Evolutionary conservation across 371 early-diverging fungal species (phyloP), one percentile per base, ranked within the genome.

Genomic region (Rhizopus sp.): DNA sequence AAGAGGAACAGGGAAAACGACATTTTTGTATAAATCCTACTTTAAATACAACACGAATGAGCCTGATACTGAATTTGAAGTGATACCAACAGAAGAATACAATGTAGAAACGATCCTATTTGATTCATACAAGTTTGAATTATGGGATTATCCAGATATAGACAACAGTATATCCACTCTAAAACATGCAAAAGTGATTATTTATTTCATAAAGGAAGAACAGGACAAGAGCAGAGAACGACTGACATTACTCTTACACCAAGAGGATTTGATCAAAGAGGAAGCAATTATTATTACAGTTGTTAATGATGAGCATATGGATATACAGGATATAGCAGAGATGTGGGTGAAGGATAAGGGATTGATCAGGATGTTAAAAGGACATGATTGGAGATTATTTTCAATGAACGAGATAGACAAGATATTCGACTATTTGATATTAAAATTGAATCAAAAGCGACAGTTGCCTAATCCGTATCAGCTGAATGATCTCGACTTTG

Each of bases 111-210:
- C 64, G 13, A 65, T 73, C 37, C 63, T 65, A 3, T 70, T 60
- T 56, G 23, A 55, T 15, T 50, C 56, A 5, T 51, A 57, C 35
- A 44, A 34, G 33, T 75, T 58, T 53, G 55, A 71, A 54, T 39
- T 72, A 15, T 72, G 75, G 72, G 75, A 75, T 38, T 69, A 66
- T 53, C 57, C 69, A 44, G 75, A 72, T 72, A 65, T 50, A 5
- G 17, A 60, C n/a, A 9, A 51, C 0, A 50, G 69, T 9, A 33
- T 66, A 29, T 48, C 63, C 8, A 45, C 71, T 46, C 54, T 74
- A 3, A 59, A 68, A 16, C 44, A 71, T 39, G 69, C 69, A 30
- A 16, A 49, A 41, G 66, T 67, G 8, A 38, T 75, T 8, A 59
- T 75, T 8, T 75, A 67, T 40, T 61, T 72, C 50, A 35, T 72